These are phyloP conservation scores for Yarrowia divulgata DNA, from an alignment of 805 yeast species.

Conservation along the genomic window DNA sequence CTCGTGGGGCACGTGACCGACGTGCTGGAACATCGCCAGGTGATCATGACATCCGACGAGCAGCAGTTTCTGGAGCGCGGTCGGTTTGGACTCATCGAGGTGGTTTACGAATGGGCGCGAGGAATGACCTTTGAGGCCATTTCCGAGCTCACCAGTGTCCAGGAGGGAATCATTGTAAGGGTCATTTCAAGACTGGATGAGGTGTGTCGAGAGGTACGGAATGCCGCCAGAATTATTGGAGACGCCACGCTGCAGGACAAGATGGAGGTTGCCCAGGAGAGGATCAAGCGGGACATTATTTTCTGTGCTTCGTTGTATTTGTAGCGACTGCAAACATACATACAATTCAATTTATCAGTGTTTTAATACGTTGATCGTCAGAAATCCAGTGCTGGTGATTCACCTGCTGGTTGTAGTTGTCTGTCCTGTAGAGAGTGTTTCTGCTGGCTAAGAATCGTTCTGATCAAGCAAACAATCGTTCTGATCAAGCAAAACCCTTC, in stretches of 20 bases:
- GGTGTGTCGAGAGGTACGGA: constrained; percentile 90
- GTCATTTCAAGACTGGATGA: constrained; percentile 95
- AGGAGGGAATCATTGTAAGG: constrained; percentile 96
- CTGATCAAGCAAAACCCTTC: too few species aligned
- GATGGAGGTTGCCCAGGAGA: constrained; percentile 91
- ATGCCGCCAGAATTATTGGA: constrained; percentile 93
- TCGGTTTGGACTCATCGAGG: constrained; percentile 89
- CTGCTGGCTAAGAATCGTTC: too few species aligned
- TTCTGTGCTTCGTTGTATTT: constrained; percentile 94
- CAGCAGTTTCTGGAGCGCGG: constrained; percentile 81
- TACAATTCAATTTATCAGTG: not conserved
- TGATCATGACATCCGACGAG: constrained; percentile 82
- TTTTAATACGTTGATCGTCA: too few species aligned
- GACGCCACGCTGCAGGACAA: constrained; percentile 88
- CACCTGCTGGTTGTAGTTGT: too few species aligned
- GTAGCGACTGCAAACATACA: too few species aligned
- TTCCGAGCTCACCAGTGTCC: constrained; percentile 85
- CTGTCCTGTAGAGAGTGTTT: too few species aligned
- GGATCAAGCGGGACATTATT: constrained; percentile 94
- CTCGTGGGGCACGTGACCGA: constrained; percentile 69
- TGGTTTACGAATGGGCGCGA: constrained; percentile 97
- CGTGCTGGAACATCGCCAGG: constrained; percentile 71
- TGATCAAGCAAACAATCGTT: too few species aligned
- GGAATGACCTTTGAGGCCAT: constrained; percentile 92
- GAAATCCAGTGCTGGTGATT: too few species aligned